phyloP scores from a whole-genome alignment of 2,329 filamentous ascomycete genomes.

The Ophiostoma perfectum region DNA sequence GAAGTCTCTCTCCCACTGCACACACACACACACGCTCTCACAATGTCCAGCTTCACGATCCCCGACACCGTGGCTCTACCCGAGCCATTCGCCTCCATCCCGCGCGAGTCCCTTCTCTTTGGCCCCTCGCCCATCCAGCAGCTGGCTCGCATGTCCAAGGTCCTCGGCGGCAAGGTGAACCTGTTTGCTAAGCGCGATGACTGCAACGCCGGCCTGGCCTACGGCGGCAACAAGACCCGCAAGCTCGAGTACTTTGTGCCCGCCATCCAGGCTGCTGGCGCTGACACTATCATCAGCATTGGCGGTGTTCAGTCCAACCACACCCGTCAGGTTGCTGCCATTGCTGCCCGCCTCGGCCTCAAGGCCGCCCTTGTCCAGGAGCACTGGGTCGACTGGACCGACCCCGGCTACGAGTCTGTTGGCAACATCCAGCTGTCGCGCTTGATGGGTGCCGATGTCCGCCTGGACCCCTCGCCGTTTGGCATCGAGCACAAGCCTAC shows the following conservation, averaged over 20 bases:
- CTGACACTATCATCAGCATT: constrained; percentile 60
- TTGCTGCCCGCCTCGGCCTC: constrained; percentile 54
- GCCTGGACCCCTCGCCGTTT: constrained; percentile 55
- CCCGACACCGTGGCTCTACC: constrained; percentile 40
- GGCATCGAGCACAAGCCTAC: constrained; percentile 65
- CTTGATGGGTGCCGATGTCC: constrained; percentile 60
- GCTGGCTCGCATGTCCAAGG: constrained; percentile 58
- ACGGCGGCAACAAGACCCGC: constrained; percentile 63
- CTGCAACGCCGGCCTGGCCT: constrained; percentile 62
- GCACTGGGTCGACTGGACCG: constrained; percentile 60
- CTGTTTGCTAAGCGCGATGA: constrained; percentile 70
- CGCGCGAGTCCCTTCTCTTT: constrained; percentile 57
- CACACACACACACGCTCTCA: neutral
- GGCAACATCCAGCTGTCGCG: constrained; percentile 68
- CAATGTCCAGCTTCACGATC: constrained; percentile 15
- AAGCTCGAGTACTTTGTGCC: constrained; percentile 66
- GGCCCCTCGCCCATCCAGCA: constrained; percentile 63
- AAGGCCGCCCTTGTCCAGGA: constrained; percentile 57
- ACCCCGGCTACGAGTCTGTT: constrained; percentile 55
- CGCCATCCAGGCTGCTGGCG: constrained; percentile 52
- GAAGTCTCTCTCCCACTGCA: neutral
- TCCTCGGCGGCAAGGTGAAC: constrained; percentile 53
- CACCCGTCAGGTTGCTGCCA: constrained; percentile 61
- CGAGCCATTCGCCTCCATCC: constrained; percentile 58
- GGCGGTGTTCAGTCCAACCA: constrained; percentile 67